phyloP scores from a whole-genome alignment of 257 asterid species.

The Sherardia arvensis region DNA sequence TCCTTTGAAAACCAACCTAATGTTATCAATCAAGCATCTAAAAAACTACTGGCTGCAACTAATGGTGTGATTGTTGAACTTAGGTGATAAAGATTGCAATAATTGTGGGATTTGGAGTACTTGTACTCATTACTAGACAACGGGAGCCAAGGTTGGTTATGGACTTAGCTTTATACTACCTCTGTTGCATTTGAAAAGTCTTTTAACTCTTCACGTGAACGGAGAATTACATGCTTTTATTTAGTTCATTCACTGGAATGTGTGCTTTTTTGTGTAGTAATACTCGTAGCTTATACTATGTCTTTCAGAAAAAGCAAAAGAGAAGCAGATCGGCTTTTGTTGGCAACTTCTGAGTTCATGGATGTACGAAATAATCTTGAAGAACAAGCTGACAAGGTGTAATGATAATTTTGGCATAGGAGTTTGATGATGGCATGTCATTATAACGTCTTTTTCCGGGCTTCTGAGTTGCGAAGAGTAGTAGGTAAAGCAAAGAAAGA shows the following conservation, averaged over 20 bases:
- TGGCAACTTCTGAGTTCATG: constrained; percentile 24
- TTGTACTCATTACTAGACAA: constrained; percentile 75
- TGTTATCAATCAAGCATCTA: not conserved
- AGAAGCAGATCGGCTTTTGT: constrained; percentile 23
- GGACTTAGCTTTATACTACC: not conserved
- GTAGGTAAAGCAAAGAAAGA: not conserved
- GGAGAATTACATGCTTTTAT: not conserved
- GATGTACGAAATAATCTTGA: constrained; percentile 17
- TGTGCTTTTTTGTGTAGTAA: not conserved
- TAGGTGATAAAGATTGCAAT: constrained; percentile 62
- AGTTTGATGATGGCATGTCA: not conserved
- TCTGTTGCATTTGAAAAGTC: not conserved
- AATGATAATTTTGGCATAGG: not conserved
- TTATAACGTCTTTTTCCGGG: not conserved
- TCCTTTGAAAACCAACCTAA: not conserved
- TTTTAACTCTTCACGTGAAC: not conserved
- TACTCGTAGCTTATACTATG: not conserved
- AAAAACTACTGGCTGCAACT: not conserved
- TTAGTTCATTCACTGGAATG: not conserved
- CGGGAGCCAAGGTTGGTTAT: constrained; percentile 51
- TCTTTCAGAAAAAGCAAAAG: constrained; percentile 37
- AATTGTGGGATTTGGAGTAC: constrained; percentile 66
- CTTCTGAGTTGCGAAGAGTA: not conserved
- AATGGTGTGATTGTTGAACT: constrained; percentile 9
- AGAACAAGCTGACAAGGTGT: constrained; percentile 1